Evolutionary conservation across 176 grass and related monocot genomes (phyloP), one percentile per base, ranked within the genome.

Genomic region (Alloteropsis semialata): DNA sequence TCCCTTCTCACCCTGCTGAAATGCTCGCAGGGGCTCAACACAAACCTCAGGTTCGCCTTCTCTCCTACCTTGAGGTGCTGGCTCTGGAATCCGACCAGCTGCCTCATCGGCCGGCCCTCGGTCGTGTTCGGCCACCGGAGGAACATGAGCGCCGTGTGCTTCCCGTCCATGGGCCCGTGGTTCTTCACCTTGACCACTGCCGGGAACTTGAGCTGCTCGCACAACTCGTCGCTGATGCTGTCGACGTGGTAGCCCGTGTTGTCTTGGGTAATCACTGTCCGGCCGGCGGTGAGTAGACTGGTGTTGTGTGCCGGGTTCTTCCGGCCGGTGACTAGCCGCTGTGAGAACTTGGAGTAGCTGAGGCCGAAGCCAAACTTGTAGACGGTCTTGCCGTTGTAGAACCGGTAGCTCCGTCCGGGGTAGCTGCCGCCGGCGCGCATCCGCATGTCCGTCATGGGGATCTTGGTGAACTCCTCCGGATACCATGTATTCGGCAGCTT

Each of bases 401-500:
- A 97, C 13, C 90, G 87, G 81, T 97, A 97, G 34, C 85, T 94
- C 68, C 92, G 85, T 12, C 94, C 92, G 1, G 92, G 92, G 78
- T 94, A 97, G 2, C 85, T 87, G 71, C 60, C 4, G 79, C 94
- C 81, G 4, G 89, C 59, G 10, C 94, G 82, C 92, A 97, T 94
- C 38, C 90, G 56, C 94, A 92, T 94, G 82, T 88, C 82, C 1
- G 92, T 97, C 94, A 97, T 97, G 62, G 85, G 75, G 25, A 97
- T 58, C 19, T 66, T 57, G 2, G 92, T 90, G 53, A 90, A 97
- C 48, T 91, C 87, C 13, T 94, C 75, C 15, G 94, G 85, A 77
- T 97, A 97, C 94, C 92, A 97, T 2, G 91, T 97, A 6, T 94
- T 83, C 0, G 92, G 92, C 61, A 97, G 51, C 78, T 75, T 86